These are phyloP conservation scores for Verticillium nonalfalfae DNA, from an alignment of 2,329 filamentous ascomycete genomes.

Conservation along the genomic window DNA sequence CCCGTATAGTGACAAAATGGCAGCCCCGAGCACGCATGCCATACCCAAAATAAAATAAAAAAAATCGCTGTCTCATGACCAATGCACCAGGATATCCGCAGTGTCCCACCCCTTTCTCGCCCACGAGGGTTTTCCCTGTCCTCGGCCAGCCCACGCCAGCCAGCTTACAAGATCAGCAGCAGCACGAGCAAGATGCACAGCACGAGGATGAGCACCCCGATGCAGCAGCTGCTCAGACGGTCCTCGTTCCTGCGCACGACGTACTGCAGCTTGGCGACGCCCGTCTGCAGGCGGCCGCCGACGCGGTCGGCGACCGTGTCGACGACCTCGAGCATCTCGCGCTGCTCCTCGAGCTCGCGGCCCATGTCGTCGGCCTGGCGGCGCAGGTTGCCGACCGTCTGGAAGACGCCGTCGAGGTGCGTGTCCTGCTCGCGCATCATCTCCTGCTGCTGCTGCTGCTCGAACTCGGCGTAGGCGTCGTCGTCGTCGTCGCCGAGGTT, in stretches of 20 bases:
- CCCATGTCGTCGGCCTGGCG: conserved; percentile 95
- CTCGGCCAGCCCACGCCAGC: neutral
- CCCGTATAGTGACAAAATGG: neutral
- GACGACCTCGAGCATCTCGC: conserved; percentile 78
- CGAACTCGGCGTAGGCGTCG: conserved; percentile 72
- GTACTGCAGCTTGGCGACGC: conserved; percentile 78
- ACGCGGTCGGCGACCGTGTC: conserved; percentile 83
- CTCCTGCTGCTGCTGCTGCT: conserved; percentile 83
- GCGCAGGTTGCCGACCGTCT: conserved; percentile 84
- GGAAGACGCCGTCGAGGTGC: conserved; percentile 86
- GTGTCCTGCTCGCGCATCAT: conserved; percentile 95
- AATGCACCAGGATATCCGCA: neutral
- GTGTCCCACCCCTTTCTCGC: neutral
- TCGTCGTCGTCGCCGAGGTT: conserved; percentile 52
- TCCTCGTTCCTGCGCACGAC: conserved; percentile 91
- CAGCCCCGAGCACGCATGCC: neutral
- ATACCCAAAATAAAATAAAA: neutral
- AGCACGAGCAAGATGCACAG: conserved; percentile 81
- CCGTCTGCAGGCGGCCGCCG: conserved; percentile 75
- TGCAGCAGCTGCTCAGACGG: conserved; percentile 80
- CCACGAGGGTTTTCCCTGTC: neutral
- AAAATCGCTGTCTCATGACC: neutral
- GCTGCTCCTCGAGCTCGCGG: conserved; percentile 90
- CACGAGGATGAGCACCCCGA: conserved; percentile 80
- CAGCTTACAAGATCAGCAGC: conserved; percentile 53